Evolutionary conservation across 305 asterid species (phyloP).

Genomic region (Solanum aculeatissimum): DNA sequence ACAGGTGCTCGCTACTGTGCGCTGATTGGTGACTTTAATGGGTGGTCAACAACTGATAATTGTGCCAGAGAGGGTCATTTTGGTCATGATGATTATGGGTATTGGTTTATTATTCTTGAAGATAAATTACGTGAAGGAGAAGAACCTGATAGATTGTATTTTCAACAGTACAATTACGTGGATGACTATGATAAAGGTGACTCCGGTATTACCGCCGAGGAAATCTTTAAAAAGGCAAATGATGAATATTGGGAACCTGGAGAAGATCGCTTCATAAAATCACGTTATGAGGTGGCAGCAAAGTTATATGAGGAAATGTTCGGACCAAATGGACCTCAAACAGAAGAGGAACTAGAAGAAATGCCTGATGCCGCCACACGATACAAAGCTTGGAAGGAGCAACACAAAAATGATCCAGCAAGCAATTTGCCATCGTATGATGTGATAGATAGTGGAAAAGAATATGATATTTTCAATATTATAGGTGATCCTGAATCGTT

Average conservation of each 20-base stretch:
- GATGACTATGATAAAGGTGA: slow-evolving; percentile 95
- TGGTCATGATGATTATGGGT: slow-evolving; percentile 95
- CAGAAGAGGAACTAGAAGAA: slow-evolving; percentile 88
- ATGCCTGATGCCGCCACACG: slow-evolving; percentile 75
- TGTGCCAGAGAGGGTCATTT: slow-evolving; percentile 83
- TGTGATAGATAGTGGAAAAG: slow-evolving; percentile 72
- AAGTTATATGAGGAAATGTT: slow-evolving; percentile 89
- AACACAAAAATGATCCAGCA: slow-evolving; percentile 88
- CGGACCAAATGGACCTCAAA: slow-evolving; percentile 98
- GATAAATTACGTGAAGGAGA: slow-evolving; percentile 84
- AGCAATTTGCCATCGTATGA: slow-evolving; percentile 80
- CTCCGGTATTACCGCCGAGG: slow-evolving; percentile 63
- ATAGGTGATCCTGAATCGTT: slow-evolving; percentile 62
- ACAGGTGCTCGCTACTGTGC: slow-evolving; percentile 98
- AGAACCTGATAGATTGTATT: slow-evolving; percentile 78
- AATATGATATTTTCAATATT: slow-evolving; percentile 39
- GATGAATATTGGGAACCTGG: slow-evolving; percentile 99
- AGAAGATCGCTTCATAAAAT: slow-evolving; percentile 74
- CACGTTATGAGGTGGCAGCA: slow-evolving; percentile 66
- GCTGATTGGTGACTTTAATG: slow-evolving; percentile 78
- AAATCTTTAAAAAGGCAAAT: slow-evolving; percentile 62
- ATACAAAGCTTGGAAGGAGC: slow-evolving; percentile 89
- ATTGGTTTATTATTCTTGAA: slow-evolving; percentile 91
- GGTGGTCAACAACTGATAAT: slow-evolving; percentile 90
- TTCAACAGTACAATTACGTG: slow-evolving; percentile 80